A percentile compares a stretch with the other conserved stretches of the same genome.
Evolutionary conservation across 805 yeast genomes (phyloP).

Genomic region (Candida boidinii): DNA sequence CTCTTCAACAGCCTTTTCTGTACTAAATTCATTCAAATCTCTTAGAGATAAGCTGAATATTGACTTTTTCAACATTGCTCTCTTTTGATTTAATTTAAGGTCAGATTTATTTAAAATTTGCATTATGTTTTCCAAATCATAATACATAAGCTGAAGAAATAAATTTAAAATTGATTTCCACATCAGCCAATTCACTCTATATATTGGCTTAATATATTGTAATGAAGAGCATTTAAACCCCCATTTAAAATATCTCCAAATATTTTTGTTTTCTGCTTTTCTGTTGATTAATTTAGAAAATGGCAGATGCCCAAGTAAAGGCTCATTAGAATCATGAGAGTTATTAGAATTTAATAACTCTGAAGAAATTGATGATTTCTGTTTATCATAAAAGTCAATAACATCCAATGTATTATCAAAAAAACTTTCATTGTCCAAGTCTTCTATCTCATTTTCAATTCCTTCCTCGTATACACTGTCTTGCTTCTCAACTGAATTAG

Average conservation of each 20-base stretch:
- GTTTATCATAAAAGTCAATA: conserved; percentile 9
- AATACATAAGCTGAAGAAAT: conserved; percentile 3
- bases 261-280: too few species aligned
- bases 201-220: conserved; percentile 3
- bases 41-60: background rate
- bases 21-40: background rate
- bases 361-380: conserved; percentile 5
- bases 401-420: conserved; percentile 3
- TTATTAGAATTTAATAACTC: conserved; percentile 7
- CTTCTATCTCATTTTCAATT: conserved; percentile 1
- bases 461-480: conserved; percentile 7
- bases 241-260: conserved; percentile 23
- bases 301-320: conserved; percentile 16
- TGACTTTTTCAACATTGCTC: background rate
- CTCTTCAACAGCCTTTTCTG: background rate
- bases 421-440: background rate
- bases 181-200: conserved; percentile 9
- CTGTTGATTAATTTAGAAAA: conserved; percentile 15
- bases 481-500: background rate
- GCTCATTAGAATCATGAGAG: conserved; percentile 2
- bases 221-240: conserved; percentile 19
- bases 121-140: conserved; percentile 5
- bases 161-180: conserved; percentile 11
- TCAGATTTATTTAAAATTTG: too few species aligned
- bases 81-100: background rate